phyloP scores from a whole-genome alignment of 1,284 basidiomycete genomes.

The Boletus sp. region DNA sequence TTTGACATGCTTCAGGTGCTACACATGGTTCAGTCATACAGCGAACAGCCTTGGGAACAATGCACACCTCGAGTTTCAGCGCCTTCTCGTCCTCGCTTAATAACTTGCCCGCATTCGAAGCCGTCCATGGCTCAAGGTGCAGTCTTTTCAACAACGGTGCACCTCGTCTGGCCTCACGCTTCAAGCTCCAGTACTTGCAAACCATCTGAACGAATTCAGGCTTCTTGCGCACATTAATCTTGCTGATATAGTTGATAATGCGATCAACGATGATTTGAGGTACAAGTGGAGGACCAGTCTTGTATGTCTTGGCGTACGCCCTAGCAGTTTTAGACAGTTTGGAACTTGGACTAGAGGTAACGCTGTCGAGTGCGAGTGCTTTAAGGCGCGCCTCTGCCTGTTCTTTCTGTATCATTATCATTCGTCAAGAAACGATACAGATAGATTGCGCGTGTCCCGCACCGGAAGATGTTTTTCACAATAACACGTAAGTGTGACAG shows the following conservation, averaged over 20 bases:
- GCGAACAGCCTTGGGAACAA: background rate
- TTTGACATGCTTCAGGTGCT: conserved; percentile 75
- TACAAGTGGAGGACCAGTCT: conserved; percentile 76
- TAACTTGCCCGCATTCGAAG: conserved; percentile 61
- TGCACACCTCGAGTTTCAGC: conserved; percentile 78
- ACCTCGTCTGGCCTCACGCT: conserved; percentile 90
- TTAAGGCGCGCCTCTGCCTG: conserved; percentile 63
- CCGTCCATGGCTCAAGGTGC: conserved; percentile 98
- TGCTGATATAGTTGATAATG: conserved; percentile 78
- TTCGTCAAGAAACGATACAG: conserved; percentile 13
- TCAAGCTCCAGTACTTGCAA: conserved; percentile 96
- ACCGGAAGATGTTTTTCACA: conserved; percentile 93
- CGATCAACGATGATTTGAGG: conserved; percentile 75
- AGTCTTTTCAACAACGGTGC: conserved; percentile 93
- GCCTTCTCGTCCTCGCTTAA: conserved; percentile 85
- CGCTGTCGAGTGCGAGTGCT: conserved; percentile 56
- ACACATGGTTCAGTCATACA: conserved; percentile 21
- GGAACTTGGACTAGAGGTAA: conserved; percentile 42
- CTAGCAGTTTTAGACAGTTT: conserved; percentile 72
- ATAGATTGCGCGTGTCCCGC: conserved; percentile 35
- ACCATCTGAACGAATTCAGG: conserved; percentile 77
- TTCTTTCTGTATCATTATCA: conserved; percentile 62
- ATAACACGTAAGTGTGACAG: conserved; percentile 72
- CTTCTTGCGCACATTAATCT: conserved; percentile 78
- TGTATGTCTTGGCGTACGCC: conserved; percentile 82